A percentile compares a stretch with the other conserved stretches of the same genome.
Evolutionary conservation across 2,329 filamentous ascomycete species (phyloP).

Genomic region (Fusarium circinatum): DNA sequence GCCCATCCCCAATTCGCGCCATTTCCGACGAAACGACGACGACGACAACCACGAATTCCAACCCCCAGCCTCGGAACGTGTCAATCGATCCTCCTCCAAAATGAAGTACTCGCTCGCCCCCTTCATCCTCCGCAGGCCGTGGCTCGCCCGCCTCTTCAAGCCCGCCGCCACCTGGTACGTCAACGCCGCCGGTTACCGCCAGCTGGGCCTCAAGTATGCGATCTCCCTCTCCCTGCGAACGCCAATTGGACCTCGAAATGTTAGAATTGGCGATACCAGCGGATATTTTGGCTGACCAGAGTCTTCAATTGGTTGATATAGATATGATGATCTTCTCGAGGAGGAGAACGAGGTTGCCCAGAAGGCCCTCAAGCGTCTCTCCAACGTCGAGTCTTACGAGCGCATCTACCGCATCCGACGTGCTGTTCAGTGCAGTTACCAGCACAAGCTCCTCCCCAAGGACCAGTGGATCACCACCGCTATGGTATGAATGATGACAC

Average conservation of each 20-base stretch:
- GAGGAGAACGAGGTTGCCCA: slow-evolving; percentile 92
- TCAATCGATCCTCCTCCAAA: slow-evolving; percentile 50
- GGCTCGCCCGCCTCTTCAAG: slow-evolving; percentile 79
- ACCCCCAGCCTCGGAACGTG: slow-evolving; percentile 33
- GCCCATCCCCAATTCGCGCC: slow-evolving; percentile 50
- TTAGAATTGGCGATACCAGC: neutral
- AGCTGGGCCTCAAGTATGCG: slow-evolving; percentile 86
- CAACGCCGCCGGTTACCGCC: slow-evolving; percentile 90
- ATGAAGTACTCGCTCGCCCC: slow-evolving; percentile 80
- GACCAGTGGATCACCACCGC: slow-evolving; percentile 68
- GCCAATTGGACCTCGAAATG: slow-evolving; percentile 34
- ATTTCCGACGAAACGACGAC: slow-evolving; percentile 44
- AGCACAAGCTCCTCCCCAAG: slow-evolving; percentile 73
- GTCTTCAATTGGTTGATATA: slow-evolving; percentile 51
- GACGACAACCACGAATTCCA: slow-evolving; percentile 35
- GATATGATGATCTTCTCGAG: slow-evolving; percentile 92
- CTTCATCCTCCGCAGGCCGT: slow-evolving; percentile 85
- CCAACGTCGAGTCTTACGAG: slow-evolving; percentile 92
- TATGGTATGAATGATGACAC: slow-evolving; percentile 52
- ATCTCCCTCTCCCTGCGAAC: slow-evolving; percentile 15
- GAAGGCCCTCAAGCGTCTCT: slow-evolving; percentile 88
- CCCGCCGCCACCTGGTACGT: slow-evolving; percentile 90
- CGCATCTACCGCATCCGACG: slow-evolving; percentile 96
- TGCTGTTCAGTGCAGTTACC: slow-evolving; percentile 80
- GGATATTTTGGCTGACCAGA: slow-evolving; percentile 38